These are phyloP conservation scores for Pleurotus cornucopiae DNA, from an alignment of 768 basidiomycete genomes.

Conservation along the genomic window DNA sequence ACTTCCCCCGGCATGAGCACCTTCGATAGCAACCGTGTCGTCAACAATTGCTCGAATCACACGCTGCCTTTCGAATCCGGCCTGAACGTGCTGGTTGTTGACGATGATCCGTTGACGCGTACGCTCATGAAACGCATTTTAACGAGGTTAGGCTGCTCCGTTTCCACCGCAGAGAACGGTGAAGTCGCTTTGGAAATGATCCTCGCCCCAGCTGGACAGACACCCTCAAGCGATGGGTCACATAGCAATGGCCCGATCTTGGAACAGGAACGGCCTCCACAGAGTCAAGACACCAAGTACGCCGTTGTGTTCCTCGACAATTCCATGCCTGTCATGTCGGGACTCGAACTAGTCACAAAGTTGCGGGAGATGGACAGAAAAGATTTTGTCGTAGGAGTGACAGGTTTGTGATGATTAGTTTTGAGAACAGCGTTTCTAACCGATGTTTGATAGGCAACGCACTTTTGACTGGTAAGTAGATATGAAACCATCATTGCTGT, in stretches of 20 bases:
- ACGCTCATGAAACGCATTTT: slow-evolving; percentile 78
- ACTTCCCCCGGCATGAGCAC: slow-evolving; percentile 27
- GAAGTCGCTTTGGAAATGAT: slow-evolving; percentile 73
- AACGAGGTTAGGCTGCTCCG: slow-evolving; percentile 71
- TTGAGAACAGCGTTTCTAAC: neutral
- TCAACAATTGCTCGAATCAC: slow-evolving; percentile 32
- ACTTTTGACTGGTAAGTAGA: slow-evolving; percentile 37
- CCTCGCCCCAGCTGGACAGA: slow-evolving; percentile 35
- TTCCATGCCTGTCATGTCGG: slow-evolving; percentile 82
- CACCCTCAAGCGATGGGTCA: slow-evolving; percentile 36
- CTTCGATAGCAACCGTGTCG: slow-evolving; percentile 36
- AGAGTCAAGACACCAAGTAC: slow-evolving; percentile 32
- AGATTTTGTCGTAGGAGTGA: slow-evolving; percentile 83
- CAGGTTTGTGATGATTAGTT: slow-evolving; percentile 37
- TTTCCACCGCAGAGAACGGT: slow-evolving; percentile 84
- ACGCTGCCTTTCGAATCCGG: slow-evolving; percentile 42
- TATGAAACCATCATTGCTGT: slow-evolving; percentile 6
- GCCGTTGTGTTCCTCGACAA: slow-evolving; percentile 59
- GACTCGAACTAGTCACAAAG: slow-evolving; percentile 61
- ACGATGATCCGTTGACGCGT: slow-evolving; percentile 79
- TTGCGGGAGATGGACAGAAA: slow-evolving; percentile 59
- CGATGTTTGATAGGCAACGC: slow-evolving; percentile 42
- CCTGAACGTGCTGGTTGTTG: slow-evolving; percentile 72
- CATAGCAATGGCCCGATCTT: slow-evolving; percentile 31
- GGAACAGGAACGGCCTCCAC: slow-evolving; percentile 24